Base-by-base conservation (phyloP, 129 eudicot species). In the Flaveria bidentis region DNA sequence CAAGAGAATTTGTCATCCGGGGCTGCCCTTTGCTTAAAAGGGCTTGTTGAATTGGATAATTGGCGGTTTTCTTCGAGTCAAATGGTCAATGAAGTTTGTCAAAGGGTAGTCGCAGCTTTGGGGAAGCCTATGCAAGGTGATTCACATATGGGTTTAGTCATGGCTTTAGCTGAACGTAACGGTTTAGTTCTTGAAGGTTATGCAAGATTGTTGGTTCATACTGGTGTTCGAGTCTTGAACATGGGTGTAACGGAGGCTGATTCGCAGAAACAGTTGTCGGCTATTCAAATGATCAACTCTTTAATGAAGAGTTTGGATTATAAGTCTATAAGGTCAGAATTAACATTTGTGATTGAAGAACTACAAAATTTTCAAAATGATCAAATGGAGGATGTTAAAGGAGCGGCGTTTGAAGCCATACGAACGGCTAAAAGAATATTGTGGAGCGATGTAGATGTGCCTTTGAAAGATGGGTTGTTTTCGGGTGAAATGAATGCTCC, bases 131-230 rank as follows among this genome's bases (percentile, higher is more conserved):
- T 26, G 42, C 67, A 26, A 5, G 67, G 17, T 12, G 67, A 26
- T 61, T 5, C 67, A 6, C 67, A 61, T 12, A 26, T 61, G 67
- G 11, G 18, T 25, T 61, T 61, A 28, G 67, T 61, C 42, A 61
- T 26, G 44, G 67, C 42, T 26, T 61, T 61, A 22, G 18, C 42
- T 13, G 26, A 61, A 61, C 18, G 15, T 61, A 61, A 61, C 42
- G 10, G 42, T 5, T 26, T 61, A 61, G 67, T 26, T 61, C 39
- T 61, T 61, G 67, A 61, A 61, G 67, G 67, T 12, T 61, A 61
- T 25, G 67, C 67, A 61, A 61, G 67, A 28, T 26, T 61, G 67
- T 61, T 61, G 67, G 67, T 61, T 26, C 67, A 30, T 18, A 44
- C 67, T 1, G 42, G 67, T 11, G 67, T 61, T 12, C 17, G 17